Evolutionary conservation across 1,284 basidiomycete species (phyloP).

Genomic region (Somion occarium): DNA sequence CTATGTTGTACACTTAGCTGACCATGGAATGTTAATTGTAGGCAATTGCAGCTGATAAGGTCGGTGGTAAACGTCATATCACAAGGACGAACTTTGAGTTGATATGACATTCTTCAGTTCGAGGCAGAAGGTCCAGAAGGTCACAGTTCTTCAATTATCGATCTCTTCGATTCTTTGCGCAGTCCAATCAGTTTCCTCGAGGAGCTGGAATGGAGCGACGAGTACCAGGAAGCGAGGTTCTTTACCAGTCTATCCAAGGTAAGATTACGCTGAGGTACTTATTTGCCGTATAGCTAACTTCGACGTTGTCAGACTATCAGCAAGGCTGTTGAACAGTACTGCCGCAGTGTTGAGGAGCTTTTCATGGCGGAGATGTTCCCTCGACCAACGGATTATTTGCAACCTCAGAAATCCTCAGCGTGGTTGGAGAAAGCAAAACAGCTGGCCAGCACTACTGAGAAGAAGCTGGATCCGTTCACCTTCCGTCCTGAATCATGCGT

Average conservation of each 20-base stretch:
- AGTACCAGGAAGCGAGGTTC: constrained; percentile 86
- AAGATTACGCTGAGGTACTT: constrained; percentile 1
- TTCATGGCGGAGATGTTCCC: constrained; percentile 96
- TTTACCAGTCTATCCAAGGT: constrained; percentile 86
- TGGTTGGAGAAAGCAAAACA: constrained; percentile 94
- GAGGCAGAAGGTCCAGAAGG: constrained; percentile 80
- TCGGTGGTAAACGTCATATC: constrained; percentile 28
- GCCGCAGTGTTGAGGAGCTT: constrained; percentile 79
- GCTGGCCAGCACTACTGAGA: constrained; percentile 70
- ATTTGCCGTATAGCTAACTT: not conserved
- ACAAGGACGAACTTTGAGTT: not conserved
- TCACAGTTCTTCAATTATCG: constrained; percentile 94
- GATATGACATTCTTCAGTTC: constrained; percentile 49
- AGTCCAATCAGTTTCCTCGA: constrained; percentile 89
- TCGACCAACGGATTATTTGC: constrained; percentile 66
- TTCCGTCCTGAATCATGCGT: constrained; percentile 93
- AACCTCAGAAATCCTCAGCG: constrained; percentile 82
- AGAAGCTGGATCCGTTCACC: constrained; percentile 91
- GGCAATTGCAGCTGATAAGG: constrained; percentile 87
- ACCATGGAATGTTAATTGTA: constrained; percentile 23
- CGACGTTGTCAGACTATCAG: constrained; percentile 68
- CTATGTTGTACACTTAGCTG: too few relatives aligned
- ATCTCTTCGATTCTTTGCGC: constrained; percentile 91
- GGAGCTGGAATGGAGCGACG: constrained; percentile 89
- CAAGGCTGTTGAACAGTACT: constrained; percentile 91